These are phyloP conservation scores for Yamadazyma dushanensis DNA, from an alignment of 1,139 yeast species.

Conservation along the genomic window DNA sequence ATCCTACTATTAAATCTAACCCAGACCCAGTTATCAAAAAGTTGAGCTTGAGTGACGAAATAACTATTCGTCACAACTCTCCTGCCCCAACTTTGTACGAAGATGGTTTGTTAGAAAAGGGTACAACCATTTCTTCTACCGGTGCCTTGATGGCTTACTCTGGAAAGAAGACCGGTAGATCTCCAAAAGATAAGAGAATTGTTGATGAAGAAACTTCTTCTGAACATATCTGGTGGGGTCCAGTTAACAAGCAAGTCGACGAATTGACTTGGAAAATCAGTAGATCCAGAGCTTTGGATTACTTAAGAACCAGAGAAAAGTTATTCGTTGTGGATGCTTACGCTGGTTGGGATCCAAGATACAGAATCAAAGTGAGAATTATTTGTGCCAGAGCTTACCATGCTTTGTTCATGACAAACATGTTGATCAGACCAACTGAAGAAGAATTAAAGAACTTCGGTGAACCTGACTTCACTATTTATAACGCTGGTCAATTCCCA, in stretches of 20 bases:
- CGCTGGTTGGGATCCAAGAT: constrained; percentile 99
- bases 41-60: constrained; percentile 48
- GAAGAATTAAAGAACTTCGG: constrained; percentile 90
- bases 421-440: constrained; percentile 92
- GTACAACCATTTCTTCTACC: constrained; percentile 88
- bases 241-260: constrained; percentile 92
- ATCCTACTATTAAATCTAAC: constrained; percentile 42
- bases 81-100: constrained; percentile 93
- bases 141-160: constrained; percentile 97
- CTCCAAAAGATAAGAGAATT: constrained; percentile 97
- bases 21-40: constrained; percentile 48
- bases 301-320: constrained; percentile 92
- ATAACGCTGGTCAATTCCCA: constrained; percentile 99
- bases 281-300: constrained; percentile 95
- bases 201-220: constrained; percentile 89
- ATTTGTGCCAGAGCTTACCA: constrained; percentile 99
- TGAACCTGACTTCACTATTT: constrained; percentile 97
- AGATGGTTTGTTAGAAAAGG: constrained; percentile 87
- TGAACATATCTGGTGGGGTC: constrained; percentile 98
- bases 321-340: constrained; percentile 94
- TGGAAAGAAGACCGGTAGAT: constrained; percentile 96
- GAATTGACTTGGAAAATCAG: constrained; percentile 95
- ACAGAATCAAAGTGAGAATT: constrained; percentile 94
- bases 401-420: constrained; percentile 96
- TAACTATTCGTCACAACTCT: constrained; percentile 77